Conservation (phyloP, 805 yeast genomes). For the Candida ovalis region DNA sequence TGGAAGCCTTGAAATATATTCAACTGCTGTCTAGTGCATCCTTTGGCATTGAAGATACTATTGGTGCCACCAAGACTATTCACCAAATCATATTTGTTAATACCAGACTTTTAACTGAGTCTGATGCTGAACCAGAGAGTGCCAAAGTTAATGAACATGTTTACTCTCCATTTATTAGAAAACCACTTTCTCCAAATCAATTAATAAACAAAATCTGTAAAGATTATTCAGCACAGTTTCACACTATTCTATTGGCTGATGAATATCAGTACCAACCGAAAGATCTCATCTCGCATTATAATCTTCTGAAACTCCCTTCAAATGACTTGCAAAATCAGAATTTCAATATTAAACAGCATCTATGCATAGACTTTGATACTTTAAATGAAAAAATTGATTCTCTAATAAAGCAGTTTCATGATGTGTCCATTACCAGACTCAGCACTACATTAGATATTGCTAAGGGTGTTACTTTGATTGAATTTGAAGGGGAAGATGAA, state of each 20-base stretch:
- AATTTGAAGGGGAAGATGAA: conserved; percentile 13
- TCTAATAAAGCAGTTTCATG: conserved; percentile 16
- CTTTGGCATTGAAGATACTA: conserved; percentile 11
- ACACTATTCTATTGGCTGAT: conserved; percentile 24
- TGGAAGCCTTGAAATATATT: conserved; percentile 20
- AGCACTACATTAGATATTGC: conserved; percentile 12
- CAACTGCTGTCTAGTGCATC: conserved; percentile 17
- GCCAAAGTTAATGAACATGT: too few relatives aligned
- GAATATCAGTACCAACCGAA: conserved; percentile 22
- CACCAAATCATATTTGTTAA: conserved; percentile 22
- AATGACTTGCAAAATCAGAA: not conserved
- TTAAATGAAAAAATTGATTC: conserved; percentile 7
- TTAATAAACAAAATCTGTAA: conserved; percentile 10
- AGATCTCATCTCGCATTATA: conserved; percentile 18
- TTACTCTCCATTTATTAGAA: too few relatives aligned
- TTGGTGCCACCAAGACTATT: conserved; percentile 3
- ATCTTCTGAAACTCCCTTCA: conserved; percentile 9
- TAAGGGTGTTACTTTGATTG: conserved; percentile 17
- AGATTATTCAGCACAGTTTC: conserved; percentile 18
- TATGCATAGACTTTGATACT: conserved; percentile 23
- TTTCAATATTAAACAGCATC: conserved; percentile 11
- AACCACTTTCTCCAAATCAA: not conserved
- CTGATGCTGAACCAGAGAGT: not conserved
- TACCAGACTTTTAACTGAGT: conserved; percentile 10
- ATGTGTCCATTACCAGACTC: conserved; percentile 16